Conservation (phyloP, 2,329 filamentous ascomycete genomes). For the Fusarium buxicola region DNA sequence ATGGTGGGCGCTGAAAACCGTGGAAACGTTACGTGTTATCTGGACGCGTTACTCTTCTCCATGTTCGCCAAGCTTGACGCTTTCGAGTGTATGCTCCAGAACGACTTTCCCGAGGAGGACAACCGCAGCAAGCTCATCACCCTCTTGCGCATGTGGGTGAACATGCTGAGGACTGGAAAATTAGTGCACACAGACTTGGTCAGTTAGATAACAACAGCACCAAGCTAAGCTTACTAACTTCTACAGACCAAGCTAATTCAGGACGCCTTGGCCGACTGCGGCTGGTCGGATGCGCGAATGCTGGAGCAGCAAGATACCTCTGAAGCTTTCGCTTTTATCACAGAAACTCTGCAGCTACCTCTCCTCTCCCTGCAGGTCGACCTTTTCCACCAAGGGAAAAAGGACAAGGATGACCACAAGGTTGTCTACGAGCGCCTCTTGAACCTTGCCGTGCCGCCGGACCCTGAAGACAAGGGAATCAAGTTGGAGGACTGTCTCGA, state of each 20-base stretch:
- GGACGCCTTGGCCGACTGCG: slow-evolving; percentile 83
- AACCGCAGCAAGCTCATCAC: slow-evolving; percentile 78
- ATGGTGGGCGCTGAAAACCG: slow-evolving; percentile 91
- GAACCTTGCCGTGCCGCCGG: slow-evolving; percentile 88
- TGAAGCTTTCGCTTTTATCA: slow-evolving; percentile 95
- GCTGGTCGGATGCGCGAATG: slow-evolving; percentile 83
- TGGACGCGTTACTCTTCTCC: slow-evolving; percentile 90
- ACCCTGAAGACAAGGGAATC: slow-evolving; percentile 75
- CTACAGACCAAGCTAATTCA: slow-evolving; percentile 83
- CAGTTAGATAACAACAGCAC: slow-evolving; percentile 45
- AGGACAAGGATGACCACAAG: slow-evolving; percentile 90
- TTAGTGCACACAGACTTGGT: slow-evolving; percentile 89
- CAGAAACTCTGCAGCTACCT: slow-evolving; percentile 87
- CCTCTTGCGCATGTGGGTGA: slow-evolving; percentile 89
- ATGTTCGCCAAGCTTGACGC: slow-evolving; percentile 94
- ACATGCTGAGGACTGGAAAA: slow-evolving; percentile 85
- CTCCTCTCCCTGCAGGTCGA: slow-evolving; percentile 93
- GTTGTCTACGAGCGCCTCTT: slow-evolving; percentile 91
- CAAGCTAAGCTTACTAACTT: slow-evolving; percentile 42
- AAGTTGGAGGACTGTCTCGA: slow-evolving; percentile 93
- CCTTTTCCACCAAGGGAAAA: slow-evolving; percentile 90
- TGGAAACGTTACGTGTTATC: slow-evolving; percentile 89
- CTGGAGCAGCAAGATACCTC: slow-evolving; percentile 94
- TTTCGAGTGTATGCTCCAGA: slow-evolving; percentile 92
- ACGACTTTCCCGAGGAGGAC: slow-evolving; percentile 76